A percentile compares a stretch with the other conserved stretches of the same genome.
Conservation (phyloP, 2,329 filamentous ascomycete species). For the Apiospora hydei region DNA sequence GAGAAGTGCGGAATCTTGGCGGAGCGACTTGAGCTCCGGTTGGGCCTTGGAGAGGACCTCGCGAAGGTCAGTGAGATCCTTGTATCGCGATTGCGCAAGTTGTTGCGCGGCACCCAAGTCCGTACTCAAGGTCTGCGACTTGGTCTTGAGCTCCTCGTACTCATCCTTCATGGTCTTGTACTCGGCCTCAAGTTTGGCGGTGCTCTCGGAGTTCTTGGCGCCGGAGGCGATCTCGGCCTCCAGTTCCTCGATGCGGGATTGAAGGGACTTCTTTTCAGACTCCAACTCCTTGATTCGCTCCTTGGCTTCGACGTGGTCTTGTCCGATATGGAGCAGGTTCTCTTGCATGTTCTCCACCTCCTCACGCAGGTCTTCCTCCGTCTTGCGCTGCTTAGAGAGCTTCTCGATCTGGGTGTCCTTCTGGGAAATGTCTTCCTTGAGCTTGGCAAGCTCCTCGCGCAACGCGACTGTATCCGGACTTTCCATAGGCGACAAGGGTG, state of each 20-base stretch:
- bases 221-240: conserved; percentile 70
- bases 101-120: conserved; percentile 88
- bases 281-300: conserved; percentile 76
- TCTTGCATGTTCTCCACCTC: conserved; percentile 87
- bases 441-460: conserved; percentile 56
- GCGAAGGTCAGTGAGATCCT: conserved; percentile 81
- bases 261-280: conserved; percentile 71
- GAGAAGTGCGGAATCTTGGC: conserved; percentile 77
- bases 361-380: conserved; percentile 80
- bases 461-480: conserved; percentile 46
- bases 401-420: conserved; percentile 78
- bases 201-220: conserved; percentile 49
- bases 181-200: conserved; percentile 65
- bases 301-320: conserved; percentile 85
- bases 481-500: conserved; percentile 41
- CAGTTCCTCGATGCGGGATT: conserved; percentile 69
- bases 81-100: conserved; percentile 85
- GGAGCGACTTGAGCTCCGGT: conserved; percentile 80
- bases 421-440: conserved; percentile 62
- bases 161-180: conserved; percentile 62
- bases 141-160: conserved; percentile 73
- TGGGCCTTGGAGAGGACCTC: conserved; percentile 85
- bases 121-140: conserved; percentile 74
- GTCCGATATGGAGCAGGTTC: conserved; percentile 78
- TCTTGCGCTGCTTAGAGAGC: conserved; percentile 73